Percentiles rank a stretch among this genome's conserved stretches.
Evolutionary conservation across 208 protist genomes (phyloP).

Genomic region (Leishmania martiniquensis): DNA sequence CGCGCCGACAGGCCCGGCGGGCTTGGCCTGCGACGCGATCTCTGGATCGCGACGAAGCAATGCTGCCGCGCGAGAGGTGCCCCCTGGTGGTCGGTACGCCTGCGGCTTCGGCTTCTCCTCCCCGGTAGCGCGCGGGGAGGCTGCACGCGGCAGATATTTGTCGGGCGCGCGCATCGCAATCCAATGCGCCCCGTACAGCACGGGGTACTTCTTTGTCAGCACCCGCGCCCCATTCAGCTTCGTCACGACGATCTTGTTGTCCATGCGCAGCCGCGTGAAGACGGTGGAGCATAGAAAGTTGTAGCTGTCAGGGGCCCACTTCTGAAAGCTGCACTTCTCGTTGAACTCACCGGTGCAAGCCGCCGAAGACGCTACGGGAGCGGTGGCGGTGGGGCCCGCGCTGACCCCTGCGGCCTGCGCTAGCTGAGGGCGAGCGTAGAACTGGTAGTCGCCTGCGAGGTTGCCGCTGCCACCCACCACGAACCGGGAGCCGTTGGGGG

Average conservation of each 20-base stretch:
- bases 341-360: conserved; percentile 72
- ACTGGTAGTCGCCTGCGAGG: conserved; percentile 87
- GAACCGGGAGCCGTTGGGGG: conserved; percentile 72
- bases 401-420: neutral
- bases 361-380: conserved; percentile 20
- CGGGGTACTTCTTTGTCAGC: conserved; percentile 70
- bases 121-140: conserved; percentile 40
- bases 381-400: conserved; percentile 1
- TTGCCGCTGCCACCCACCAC: conserved; percentile 88
- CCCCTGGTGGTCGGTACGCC: conserved; percentile 80
- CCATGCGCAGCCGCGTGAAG: conserved; percentile 84
- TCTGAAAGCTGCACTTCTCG: conserved; percentile 87
- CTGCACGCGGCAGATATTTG: conserved; percentile 43
- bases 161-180: conserved; percentile 47
- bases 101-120: conserved; percentile 65
- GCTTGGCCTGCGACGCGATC: conserved; percentile 52
- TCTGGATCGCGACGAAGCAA: conserved; percentile 60
- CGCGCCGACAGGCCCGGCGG: conserved; percentile 64
- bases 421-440: conserved; percentile 50
- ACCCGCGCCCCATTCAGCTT: conserved; percentile 79
- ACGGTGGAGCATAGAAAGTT: conserved; percentile 80
- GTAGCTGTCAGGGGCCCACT: conserved; percentile 84
- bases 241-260: conserved; percentile 82
- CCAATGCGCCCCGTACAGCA: conserved; percentile 84
- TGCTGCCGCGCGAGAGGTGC: conserved; percentile 53